Percentiles rank a stretch among this genome's conserved stretches.
Evolutionary conservation across 176 grass and related monocot genomes (phyloP).

Genomic region (Triticum timopheevii): DNA sequence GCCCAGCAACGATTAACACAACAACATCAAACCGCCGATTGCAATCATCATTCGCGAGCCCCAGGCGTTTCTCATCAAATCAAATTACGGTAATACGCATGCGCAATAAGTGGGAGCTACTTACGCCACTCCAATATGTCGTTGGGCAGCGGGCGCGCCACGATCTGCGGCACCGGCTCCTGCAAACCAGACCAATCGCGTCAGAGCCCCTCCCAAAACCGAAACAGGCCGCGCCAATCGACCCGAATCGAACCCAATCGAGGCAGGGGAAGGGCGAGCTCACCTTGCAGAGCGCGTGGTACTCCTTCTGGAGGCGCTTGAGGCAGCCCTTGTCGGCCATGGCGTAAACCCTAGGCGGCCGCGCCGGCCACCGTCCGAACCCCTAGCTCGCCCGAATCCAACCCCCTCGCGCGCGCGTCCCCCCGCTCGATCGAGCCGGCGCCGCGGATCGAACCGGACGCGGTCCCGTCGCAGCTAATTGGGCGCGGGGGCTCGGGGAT

Average conservation of each 20-base stretch:
- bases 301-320: conserved; percentile 98
- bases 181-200: conserved; percentile 25
- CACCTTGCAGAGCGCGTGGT: conserved; percentile 96
- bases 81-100: not conserved
- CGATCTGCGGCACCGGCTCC: conserved; percentile 97
- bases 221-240: not conserved
- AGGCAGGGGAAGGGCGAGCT: not conserved
- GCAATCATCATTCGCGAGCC: not conserved
- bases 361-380: not conserved
- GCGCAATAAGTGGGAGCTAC: conserved; percentile 12
- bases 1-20: not conserved
- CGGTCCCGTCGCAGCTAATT: not conserved
- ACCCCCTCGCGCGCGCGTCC: not conserved
- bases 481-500: not conserved
- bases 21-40: not conserved
- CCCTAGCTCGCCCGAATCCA: conserved; percentile 11
- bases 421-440: not conserved
- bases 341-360: conserved; percentile 25
- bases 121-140: conserved; percentile 99
- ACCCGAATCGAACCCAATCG: not conserved
- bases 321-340: conserved; percentile 95
- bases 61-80: not conserved
- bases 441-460: not conserved
- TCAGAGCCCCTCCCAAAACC: not conserved
- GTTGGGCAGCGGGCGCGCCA: conserved; percentile 85